These are phyloP conservation scores for Candida silvicultrix DNA, from an alignment of 805 yeast genomes.

Conservation along the genomic window DNA sequence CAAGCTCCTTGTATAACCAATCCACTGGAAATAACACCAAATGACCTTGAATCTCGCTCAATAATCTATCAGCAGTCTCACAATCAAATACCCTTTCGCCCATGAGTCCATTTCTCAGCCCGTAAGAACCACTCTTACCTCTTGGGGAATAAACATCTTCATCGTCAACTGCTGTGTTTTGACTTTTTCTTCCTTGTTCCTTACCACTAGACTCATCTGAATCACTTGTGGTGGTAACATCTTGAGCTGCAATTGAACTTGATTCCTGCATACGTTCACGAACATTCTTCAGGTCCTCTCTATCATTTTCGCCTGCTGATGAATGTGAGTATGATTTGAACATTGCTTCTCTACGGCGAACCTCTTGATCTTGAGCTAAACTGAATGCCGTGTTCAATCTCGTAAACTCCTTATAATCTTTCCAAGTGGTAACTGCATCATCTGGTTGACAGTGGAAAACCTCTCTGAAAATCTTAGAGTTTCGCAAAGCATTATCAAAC, in stretches of 20 bases:
- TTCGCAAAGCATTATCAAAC: conserved; percentile 76
- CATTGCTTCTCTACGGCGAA: conserved; percentile 7
- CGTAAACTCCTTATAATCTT: conserved; percentile 70
- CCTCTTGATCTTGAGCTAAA: conserved; percentile 25
- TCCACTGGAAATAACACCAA: conserved; percentile 87
- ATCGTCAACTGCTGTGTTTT: not conserved
- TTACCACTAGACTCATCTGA: conserved; percentile 5
- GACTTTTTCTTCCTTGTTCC: conserved; percentile 5
- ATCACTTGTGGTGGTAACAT: not conserved
- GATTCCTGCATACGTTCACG: not conserved
- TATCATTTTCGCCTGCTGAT: not conserved
- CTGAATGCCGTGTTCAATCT: conserved; percentile 54
- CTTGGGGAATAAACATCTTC: conserved; percentile 14
- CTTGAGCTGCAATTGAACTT: not conserved
- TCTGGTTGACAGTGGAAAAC: conserved; percentile 96
- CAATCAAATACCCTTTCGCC: conserved; percentile 58
- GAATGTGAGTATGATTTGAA: conserved; percentile 2
- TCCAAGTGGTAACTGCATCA: conserved; percentile 85
- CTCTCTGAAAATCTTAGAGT: conserved; percentile 73
- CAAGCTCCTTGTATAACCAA: conserved; percentile 85
- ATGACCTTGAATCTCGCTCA: conserved; percentile 76
- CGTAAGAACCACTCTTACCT: conserved; percentile 32
- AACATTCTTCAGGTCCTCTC: not conserved
- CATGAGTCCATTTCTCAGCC: conserved; percentile 27
- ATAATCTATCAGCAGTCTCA: conserved; percentile 67